phyloP scores from a whole-genome alignment of 2,329 filamentous ascomycete genomes.

The Paecilomyces sp. region DNA sequence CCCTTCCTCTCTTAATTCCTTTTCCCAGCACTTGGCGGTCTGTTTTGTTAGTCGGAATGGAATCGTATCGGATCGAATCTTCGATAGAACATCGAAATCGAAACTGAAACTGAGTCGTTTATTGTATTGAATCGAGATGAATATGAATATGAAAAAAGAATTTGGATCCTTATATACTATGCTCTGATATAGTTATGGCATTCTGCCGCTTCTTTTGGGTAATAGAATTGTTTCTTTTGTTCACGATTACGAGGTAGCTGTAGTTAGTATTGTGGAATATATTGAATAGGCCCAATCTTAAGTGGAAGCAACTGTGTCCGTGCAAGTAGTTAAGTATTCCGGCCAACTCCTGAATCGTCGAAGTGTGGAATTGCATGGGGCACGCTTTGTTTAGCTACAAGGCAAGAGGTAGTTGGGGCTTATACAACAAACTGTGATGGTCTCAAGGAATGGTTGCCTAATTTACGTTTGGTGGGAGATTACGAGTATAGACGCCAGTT shows the following conservation, averaged over 20 bases:
- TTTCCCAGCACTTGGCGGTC: background rate
- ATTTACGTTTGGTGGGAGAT: background rate
- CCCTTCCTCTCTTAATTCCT: background rate
- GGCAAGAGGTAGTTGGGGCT: too few species aligned
- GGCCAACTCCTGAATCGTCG: too few species aligned
- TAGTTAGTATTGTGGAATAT: too few species aligned
- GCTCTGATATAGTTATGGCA: too few species aligned
- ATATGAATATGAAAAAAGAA: conserved; percentile 7
- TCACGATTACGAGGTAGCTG: too few species aligned
- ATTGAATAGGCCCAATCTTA: too few species aligned
- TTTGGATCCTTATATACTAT: background rate
- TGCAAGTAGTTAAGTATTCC: too few species aligned
- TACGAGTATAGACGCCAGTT: background rate
- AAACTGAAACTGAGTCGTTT: background rate
- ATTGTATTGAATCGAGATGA: conserved; percentile 1
- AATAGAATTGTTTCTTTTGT: too few species aligned
- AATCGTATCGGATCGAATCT: background rate
- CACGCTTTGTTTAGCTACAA: too few species aligned
- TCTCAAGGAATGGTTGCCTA: background rate
- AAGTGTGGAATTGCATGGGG: too few species aligned
- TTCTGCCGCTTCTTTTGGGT: background rate
- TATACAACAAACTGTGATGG: too few species aligned
- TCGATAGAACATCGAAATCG: background rate
- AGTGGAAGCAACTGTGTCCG: too few species aligned
- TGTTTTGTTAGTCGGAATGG: background rate